Conservation (phyloP, 768 basidiomycete species). For the Tricholoma hemisulphureum region DNA sequence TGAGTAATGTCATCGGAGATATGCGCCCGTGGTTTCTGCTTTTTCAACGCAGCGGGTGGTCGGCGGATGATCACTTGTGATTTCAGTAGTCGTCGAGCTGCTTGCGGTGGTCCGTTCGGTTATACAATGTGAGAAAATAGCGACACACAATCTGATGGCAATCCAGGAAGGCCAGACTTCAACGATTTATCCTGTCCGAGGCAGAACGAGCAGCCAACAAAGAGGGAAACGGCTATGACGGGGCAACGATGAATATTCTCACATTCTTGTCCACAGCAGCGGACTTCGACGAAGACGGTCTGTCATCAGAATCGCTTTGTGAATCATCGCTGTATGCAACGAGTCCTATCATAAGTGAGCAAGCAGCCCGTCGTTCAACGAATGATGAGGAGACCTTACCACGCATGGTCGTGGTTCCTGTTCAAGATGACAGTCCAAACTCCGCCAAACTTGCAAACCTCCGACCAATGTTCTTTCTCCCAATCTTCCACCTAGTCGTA, state of each 20-base stretch:
- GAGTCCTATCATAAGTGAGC: conserved; percentile 40
- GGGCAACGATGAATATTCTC: conserved; percentile 49
- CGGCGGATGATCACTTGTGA: conserved; percentile 63
- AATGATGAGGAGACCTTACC: not conserved
- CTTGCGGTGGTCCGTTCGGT: not conserved
- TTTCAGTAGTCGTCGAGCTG: conserved; percentile 46
- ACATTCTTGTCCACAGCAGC: conserved; percentile 45
- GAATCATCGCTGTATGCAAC: conserved; percentile 65
- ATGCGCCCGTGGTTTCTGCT: conserved; percentile 49
- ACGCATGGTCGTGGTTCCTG: not conserved
- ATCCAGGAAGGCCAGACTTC: conserved; percentile 35
- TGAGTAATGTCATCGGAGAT: conserved; percentile 42
- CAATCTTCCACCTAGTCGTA: conserved; percentile 30
- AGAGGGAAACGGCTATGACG: conserved; percentile 57
- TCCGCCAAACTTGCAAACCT: conserved; percentile 8
- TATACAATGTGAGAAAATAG: not conserved
- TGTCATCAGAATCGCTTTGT: conserved; percentile 54
- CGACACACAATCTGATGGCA: conserved; percentile 42
- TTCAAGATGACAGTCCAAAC: conserved; percentile 16
- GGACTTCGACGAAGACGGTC: conserved; percentile 32
- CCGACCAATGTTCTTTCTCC: conserved; percentile 28
- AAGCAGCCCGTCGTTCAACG: not conserved
- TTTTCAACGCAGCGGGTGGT: conserved; percentile 36
- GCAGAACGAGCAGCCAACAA: conserved; percentile 58
- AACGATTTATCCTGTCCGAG: conserved; percentile 63